Conservation (phyloP, 2,329 filamentous ascomycete genomes). For the Pseudogymnoascus sp. region DNA sequence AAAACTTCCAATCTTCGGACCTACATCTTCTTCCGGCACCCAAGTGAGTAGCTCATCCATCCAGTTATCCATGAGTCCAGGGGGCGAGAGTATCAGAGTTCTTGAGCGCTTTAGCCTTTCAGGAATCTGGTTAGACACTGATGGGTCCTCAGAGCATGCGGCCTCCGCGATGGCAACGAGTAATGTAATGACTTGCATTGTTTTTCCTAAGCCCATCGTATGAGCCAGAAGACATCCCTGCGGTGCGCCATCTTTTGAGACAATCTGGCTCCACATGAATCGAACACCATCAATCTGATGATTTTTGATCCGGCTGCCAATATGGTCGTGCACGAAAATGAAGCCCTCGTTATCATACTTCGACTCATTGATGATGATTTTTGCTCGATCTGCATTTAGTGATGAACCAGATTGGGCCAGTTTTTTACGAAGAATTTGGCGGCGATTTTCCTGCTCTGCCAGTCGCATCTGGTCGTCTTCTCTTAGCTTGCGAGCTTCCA, state of each 20-base stretch:
- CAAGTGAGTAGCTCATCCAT: constrained; percentile 65
- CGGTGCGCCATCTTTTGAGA: constrained; percentile 39
- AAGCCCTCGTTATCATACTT: constrained; percentile 52
- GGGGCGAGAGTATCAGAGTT: constrained; percentile 67
- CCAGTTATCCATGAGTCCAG: constrained; percentile 75
- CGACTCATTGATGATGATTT: constrained; percentile 57
- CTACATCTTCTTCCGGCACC: constrained; percentile 42
- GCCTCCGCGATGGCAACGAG: constrained; percentile 65
- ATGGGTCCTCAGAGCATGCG: constrained; percentile 46
- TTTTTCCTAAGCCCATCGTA: constrained; percentile 88
- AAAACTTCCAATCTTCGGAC: constrained; percentile 42
- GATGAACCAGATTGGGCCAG: constrained; percentile 37
- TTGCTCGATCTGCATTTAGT: constrained; percentile 36
- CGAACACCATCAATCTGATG: constrained; percentile 76
- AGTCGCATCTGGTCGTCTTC: constrained; percentile 45
- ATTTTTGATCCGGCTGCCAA: constrained; percentile 59
- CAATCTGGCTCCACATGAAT: constrained; percentile 82
- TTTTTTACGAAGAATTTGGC: constrained; percentile 37
- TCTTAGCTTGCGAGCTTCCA: constrained; percentile 39
- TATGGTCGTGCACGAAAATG: constrained; percentile 56
- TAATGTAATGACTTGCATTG: constrained; percentile 83
- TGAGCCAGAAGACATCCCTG: constrained; percentile 80
- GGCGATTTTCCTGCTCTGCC: constrained; percentile 45
- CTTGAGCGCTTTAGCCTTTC: constrained; percentile 50
- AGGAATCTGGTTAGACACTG: constrained; percentile 60